Evolutionary conservation across 148 eudicot genomes (phyloP).

Genomic region (Spergularia bocconei): DNA sequence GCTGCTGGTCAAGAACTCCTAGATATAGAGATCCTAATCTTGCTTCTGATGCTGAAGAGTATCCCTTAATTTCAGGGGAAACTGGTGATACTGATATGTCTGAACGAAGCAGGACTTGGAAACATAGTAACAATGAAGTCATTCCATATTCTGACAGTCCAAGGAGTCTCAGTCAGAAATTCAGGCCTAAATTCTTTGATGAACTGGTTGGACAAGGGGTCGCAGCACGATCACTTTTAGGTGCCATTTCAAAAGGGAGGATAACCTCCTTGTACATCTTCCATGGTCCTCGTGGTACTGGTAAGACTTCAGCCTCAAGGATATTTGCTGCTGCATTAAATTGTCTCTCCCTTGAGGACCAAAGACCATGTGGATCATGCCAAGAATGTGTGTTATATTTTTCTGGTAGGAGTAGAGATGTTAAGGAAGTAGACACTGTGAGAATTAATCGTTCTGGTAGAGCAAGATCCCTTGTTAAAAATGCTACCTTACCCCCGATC

Average conservation of each 20-base stretch:
- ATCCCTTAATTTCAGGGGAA: constrained; percentile 57
- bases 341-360: constrained; percentile 57
- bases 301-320: constrained; percentile 83
- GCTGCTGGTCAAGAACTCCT: constrained; percentile 84
- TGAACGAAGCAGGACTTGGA: constrained; percentile 45
- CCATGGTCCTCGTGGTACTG: constrained; percentile 92
- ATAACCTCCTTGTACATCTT: constrained; percentile 71
- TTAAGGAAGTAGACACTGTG: constrained; percentile 78
- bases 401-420: constrained; percentile 80
- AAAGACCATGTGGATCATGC: constrained; percentile 80
- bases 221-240: constrained; percentile 65
- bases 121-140: constrained; percentile 34
- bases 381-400: constrained; percentile 71
- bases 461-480: constrained; percentile 57
- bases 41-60: constrained; percentile 55
- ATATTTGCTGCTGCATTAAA: constrained; percentile 94
- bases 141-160: constrained; percentile 55
- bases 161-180: constrained; percentile 71
- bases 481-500: constrained; percentile 54
- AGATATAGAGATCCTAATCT: constrained; percentile 45
- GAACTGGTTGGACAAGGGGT: constrained; percentile 77
- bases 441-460: constrained; percentile 59
- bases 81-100: constrained; percentile 36
- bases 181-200: constrained; percentile 67
- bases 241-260: constrained; percentile 59